phyloP scores from a whole-genome alignment of 2,329 filamentous ascomycete species.

The Fusarium abutilonis region DNA sequence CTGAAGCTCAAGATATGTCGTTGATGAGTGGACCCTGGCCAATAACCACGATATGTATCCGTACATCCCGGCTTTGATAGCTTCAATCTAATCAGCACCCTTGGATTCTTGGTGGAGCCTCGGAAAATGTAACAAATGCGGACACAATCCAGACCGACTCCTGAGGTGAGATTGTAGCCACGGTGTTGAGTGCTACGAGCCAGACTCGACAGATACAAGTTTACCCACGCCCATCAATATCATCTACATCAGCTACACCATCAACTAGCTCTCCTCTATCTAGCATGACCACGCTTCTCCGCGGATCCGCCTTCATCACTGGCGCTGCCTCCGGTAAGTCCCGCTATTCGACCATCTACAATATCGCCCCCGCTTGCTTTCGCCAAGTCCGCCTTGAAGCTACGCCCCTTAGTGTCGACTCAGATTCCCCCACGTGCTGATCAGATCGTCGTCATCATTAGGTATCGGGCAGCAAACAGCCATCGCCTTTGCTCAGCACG shows the following conservation, averaged over 20 bases:
- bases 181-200: neutral
- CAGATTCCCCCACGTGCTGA: neutral
- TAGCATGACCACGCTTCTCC: conserved; percentile 53
- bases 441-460: conserved; percentile 37
- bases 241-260: neutral
- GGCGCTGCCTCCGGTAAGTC: conserved; percentile 57
- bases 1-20: conserved; percentile 37
- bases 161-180: neutral
- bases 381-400: conserved; percentile 5
- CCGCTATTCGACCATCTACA: conserved; percentile 6
- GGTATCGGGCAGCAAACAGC: conserved; percentile 61
- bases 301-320: conserved; percentile 60
- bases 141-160: conserved; percentile 17
- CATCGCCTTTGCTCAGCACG: conserved; percentile 58
- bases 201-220: neutral
- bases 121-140: neutral
- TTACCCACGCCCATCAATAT: neutral
- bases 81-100: conserved; percentile 26
- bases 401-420: conserved; percentile 2
- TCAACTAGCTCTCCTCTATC: neutral
- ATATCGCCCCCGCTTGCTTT: neutral
- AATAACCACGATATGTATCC: neutral
- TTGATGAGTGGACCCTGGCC: conserved; percentile 31
- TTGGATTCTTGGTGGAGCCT: conserved; percentile 30
- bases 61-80: conserved; percentile 31